Percentiles rank a stretch among this genome's conserved stretches.
phyloP scores from a whole-genome alignment of 106 monocot species.

The Acorus gramineus region DNA sequence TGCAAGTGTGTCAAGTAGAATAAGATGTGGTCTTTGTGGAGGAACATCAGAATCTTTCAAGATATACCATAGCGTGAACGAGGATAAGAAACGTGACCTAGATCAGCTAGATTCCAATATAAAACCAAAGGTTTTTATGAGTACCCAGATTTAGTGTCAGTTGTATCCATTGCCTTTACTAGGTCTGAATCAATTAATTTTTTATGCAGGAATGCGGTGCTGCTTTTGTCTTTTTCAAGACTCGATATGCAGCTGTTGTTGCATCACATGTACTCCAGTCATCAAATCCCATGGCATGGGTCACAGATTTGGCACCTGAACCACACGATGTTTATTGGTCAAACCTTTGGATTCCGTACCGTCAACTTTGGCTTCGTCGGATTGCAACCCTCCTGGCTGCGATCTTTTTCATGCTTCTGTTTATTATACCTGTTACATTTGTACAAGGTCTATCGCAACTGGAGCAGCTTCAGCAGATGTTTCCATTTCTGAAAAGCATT shows the following conservation, averaged over 20 bases:
- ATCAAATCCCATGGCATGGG: slow-evolving; percentile 93
- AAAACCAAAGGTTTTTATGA: slow-evolving; percentile 45
- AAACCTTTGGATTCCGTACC: slow-evolving; percentile 90
- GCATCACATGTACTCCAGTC: slow-evolving; percentile 79
- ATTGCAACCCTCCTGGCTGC: slow-evolving; percentile 62
- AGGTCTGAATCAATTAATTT: neutral
- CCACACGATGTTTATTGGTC: slow-evolving; percentile 96
- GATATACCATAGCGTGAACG: slow-evolving; percentile 26
- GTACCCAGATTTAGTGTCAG: neutral
- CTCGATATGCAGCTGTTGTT: slow-evolving; percentile 76
- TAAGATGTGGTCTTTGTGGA: slow-evolving; percentile 71
- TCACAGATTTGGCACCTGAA: slow-evolving; percentile 79
- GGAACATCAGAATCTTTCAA: slow-evolving; percentile 39
- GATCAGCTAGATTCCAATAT: slow-evolving; percentile 18
- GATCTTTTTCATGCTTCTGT: slow-evolving; percentile 73
- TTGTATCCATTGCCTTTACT: neutral
- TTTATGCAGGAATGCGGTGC: slow-evolving; percentile 67
- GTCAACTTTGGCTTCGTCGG: slow-evolving; percentile 77
- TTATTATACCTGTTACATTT: slow-evolving; percentile 77
- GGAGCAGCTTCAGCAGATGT: slow-evolving; percentile 52
- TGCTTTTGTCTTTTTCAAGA: slow-evolving; percentile 92
- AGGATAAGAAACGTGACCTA: slow-evolving; percentile 22
- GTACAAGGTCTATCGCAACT: slow-evolving; percentile 81
- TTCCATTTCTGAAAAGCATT: slow-evolving; percentile 72
- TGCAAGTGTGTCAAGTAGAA: slow-evolving; percentile 20